These are phyloP conservation scores for Xylaria sp. DNA, from an alignment of 2,329 filamentous ascomycete species.

Conservation along the genomic window DNA sequence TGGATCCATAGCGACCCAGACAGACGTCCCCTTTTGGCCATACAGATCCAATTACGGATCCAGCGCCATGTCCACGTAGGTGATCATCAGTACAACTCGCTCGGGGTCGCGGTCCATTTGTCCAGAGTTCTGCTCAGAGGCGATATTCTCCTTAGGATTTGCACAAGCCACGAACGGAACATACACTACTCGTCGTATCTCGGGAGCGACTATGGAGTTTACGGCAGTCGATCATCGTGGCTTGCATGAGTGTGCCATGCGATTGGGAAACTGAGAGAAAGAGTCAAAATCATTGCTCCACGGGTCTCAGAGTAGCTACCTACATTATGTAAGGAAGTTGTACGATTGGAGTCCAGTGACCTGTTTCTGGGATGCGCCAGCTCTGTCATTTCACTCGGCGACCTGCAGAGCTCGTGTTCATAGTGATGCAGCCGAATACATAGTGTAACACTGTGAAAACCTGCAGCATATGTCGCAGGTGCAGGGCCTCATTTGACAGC, in stretches of 20 bases:
- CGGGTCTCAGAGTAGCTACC: constrained; percentile 13
- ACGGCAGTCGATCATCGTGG: constrained; percentile 21
- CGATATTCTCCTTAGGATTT: too few species aligned
- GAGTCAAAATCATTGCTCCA: constrained; percentile 14
- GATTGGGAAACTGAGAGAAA: not conserved
- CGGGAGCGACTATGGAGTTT: constrained; percentile 11
- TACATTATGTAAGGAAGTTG: constrained; percentile 16
- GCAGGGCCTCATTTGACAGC: constrained; percentile 24
- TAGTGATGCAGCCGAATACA: constrained; percentile 34
- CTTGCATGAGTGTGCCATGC: constrained; percentile 21
- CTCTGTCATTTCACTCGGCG: constrained; percentile 37
- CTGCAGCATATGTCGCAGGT: constrained; percentile 27
- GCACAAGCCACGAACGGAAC: not conserved
- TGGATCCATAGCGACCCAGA: constrained; percentile 5
- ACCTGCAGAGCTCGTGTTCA: constrained; percentile 43
- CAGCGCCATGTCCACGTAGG: constrained; percentile 26
- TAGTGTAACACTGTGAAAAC: constrained; percentile 34
- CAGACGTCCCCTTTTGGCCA: constrained; percentile 8
- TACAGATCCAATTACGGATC: constrained; percentile 15
- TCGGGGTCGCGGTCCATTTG: constrained; percentile 7
- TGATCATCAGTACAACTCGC: constrained; percentile 21
- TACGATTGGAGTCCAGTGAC: constrained; percentile 37
- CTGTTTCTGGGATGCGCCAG: constrained; percentile 30
- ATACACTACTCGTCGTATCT: constrained; percentile 17
- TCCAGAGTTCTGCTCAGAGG: not conserved